Conservation (phyloP, 768 basidiomycete species). For the Paxillus rubicundulus region DNA sequence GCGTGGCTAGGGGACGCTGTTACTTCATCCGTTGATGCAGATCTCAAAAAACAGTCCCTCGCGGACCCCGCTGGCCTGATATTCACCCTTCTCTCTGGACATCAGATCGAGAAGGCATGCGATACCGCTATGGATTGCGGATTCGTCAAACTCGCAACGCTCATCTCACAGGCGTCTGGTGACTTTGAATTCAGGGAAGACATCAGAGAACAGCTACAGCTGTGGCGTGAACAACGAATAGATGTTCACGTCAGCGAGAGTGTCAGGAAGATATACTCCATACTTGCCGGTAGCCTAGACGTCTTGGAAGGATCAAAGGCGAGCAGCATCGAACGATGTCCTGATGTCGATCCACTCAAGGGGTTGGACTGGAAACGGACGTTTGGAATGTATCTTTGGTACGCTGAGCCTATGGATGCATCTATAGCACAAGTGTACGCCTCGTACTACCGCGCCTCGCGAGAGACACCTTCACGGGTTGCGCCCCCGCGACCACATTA, state of each 20-base stretch:
- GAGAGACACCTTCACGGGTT: slow-evolving; percentile 38
- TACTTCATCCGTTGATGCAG: slow-evolving; percentile 65
- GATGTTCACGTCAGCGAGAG: slow-evolving; percentile 64
- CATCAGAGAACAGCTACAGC: slow-evolving; percentile 67
- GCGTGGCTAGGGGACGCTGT: slow-evolving; percentile 82
- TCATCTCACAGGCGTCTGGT: slow-evolving; percentile 84
- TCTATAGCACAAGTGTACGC: slow-evolving; percentile 68
- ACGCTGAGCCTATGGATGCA: slow-evolving; percentile 66
- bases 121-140: slow-evolving; percentile 69
- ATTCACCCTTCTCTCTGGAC: slow-evolving; percentile 80
- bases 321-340: slow-evolving; percentile 48
- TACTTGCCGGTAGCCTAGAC: slow-evolving; percentile 76
- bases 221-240: slow-evolving; percentile 79
- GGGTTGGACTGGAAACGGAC: slow-evolving; percentile 93
- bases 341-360: slow-evolving; percentile 60
- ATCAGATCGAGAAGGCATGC: slow-evolving; percentile 84
- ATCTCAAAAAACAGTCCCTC: slow-evolving; percentile 52
- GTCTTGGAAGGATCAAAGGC: slow-evolving; percentile 54
- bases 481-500: slow-evolving; percentile 63
- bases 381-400: slow-evolving; percentile 92
- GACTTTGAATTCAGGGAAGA: slow-evolving; percentile 73
- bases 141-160: slow-evolving; percentile 82
- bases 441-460: slow-evolving; percentile 50
- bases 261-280: slow-evolving; percentile 77
- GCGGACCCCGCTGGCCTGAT: slow-evolving; percentile 48